A percentile compares a stretch with the other conserved stretches of the same genome.
These are phyloP conservation scores for Durotheca rogersii DNA, from an alignment of 495 filamentous ascomycete genomes.

Conservation along the genomic window DNA sequence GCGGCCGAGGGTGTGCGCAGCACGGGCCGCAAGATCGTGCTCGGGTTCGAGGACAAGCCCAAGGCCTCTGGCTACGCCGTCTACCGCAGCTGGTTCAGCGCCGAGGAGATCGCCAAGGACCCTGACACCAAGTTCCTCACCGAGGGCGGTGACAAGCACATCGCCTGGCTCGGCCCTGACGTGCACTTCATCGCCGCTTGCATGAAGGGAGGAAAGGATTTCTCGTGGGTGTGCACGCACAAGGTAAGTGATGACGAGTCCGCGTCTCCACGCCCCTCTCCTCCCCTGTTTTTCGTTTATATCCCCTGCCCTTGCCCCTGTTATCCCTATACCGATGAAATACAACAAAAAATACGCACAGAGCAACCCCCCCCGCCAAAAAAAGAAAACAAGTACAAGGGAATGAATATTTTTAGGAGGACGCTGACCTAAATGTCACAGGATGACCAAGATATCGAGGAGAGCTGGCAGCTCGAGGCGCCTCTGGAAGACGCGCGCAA, in stretches of 20 bases:
- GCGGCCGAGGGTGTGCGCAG: constrained; percentile 65
- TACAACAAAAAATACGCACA: no score
- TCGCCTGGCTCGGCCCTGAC: constrained; percentile 60
- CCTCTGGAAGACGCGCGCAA: constrained; percentile 60
- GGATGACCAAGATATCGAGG: constrained; percentile 59
- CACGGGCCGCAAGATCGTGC: constrained; percentile 58
- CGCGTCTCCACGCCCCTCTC: no score
- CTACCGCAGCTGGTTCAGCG: constrained; percentile 61
- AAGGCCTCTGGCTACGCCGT: constrained; percentile 62
- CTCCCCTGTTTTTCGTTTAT: no score
- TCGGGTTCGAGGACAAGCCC: constrained; percentile 63
- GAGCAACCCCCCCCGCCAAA: not conserved
- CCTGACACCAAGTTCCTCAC: constrained; percentile 61
- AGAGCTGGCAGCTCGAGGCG: constrained; percentile 65
- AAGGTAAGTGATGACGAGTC: constrained; percentile 44
- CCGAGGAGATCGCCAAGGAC: constrained; percentile 60
- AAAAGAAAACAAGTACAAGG: no score
- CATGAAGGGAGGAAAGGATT: constrained; percentile 62
- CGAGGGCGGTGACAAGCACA: constrained; percentile 63
- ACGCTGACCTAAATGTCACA: no score
- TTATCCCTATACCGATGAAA: no score
- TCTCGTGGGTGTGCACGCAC: constrained; percentile 72
- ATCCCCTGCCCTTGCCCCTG: no score
- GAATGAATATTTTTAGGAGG: no score
- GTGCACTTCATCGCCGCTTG: constrained; percentile 64